Base-by-base conservation (phyloP, 177 flowering plant genomes). In the Vitis hybrid region DNA sequence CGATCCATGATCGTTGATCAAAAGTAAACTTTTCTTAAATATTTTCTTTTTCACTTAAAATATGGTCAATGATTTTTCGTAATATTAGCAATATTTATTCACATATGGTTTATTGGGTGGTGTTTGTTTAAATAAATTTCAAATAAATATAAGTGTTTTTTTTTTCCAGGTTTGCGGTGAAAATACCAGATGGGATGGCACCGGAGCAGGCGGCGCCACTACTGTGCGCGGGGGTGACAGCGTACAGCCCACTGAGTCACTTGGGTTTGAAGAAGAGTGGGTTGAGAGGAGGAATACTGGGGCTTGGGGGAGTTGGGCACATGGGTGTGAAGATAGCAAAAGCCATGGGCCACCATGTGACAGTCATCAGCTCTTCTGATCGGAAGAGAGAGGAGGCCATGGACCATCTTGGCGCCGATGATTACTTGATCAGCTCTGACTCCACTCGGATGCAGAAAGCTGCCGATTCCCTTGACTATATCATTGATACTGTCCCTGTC, bases 281-380 rank as follows among this genome's bases (percentile, higher is more conserved):
- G 20, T 63, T 90, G n/a, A 83, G 83, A 67, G 92, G 90, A 20
- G 94, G 83, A 2, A 86, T 90, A 5, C n/a, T 88, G 63, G 94
- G 94, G 26, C 88, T 90, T 7, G 94, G 94, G 34, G 94, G 94
- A 11, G 92, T 88, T 39, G 94, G 94, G 2, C 94, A 90, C 72
- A 88, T 90, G 92, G 94, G 92, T 10, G 94, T 90, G 72, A 80
- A 77, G 70, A 79, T 90, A 54, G 94, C 92, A 1, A 90, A 90
- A 71, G 89, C 94, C 10, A 82, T 90, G 90, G 94, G 92, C 2
- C 94, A 90, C 70, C 90, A 88, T 68, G 92, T 90, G 45, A 85
- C 89, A 3, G 94, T 88, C 50, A 86, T 90, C 5, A 88, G 92
- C 79, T 90, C 94, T 1, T 90, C 94, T 6, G 87, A 88, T 31